A percentile compares a stretch with the other conserved stretches of the same genome.
These are phyloP conservation scores for Lonicera japonica DNA, from an alignment of 129 eudicot genomes.

Conservation along the genomic window DNA sequence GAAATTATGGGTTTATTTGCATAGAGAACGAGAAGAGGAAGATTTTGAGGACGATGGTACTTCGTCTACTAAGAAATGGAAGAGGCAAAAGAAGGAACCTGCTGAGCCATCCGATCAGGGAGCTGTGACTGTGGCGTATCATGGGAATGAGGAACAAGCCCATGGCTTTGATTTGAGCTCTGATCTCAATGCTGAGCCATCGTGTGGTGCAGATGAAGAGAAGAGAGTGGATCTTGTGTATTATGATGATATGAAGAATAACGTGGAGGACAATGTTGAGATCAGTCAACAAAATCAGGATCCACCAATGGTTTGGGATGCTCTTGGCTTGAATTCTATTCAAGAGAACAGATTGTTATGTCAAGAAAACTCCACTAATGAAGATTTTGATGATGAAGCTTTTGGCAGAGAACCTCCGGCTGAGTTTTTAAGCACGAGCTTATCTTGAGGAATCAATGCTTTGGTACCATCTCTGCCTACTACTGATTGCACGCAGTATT, in stretches of 20 bases:
- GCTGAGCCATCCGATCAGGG: constrained; percentile 60
- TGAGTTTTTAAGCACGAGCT: constrained; percentile 27
- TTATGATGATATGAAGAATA: constrained; percentile 32
- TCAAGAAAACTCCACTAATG: constrained; percentile 43
- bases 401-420: constrained; percentile 42
- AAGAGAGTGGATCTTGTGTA: constrained; percentile 30
- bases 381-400: constrained; percentile 51
- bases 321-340: constrained; percentile 21
- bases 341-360: constrained; percentile 36
- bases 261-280: constrained; percentile 20
- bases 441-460: constrained; percentile 19
- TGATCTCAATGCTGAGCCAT: constrained; percentile 47
- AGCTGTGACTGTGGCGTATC: constrained; percentile 41
- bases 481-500: too few species aligned
- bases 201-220: constrained; percentile 25
- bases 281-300: constrained; percentile 17
- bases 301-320: constrained; percentile 39
- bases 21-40: constrained; percentile 92
- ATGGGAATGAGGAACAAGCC: constrained; percentile 33
- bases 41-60: constrained; percentile 99
- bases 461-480: not conserved
- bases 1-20: constrained; percentile 93
- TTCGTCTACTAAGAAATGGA: constrained; percentile 97
- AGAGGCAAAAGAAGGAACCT: constrained; percentile 81
- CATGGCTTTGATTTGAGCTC: constrained; percentile 61